These are phyloP conservation scores for Corchorus capsularis DNA, from an alignment of 345 rosid species.

Conservation along the genomic window DNA sequence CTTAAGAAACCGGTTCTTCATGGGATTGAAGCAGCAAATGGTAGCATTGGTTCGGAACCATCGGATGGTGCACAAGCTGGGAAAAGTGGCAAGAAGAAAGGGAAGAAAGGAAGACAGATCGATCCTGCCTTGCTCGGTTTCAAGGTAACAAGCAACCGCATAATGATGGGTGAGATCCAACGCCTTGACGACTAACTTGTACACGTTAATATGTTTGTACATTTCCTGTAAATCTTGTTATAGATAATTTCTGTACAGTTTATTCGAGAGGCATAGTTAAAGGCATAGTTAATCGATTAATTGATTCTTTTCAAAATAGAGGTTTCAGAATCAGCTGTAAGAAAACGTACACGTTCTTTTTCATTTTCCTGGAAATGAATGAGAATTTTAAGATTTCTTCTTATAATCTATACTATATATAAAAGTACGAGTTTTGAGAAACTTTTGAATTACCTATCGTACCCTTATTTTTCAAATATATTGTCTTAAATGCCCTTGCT, in stretches of 20 bases:
- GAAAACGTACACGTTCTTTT: not conserved
- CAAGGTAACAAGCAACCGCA: constrained; percentile 60
- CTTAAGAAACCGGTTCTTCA: constrained; percentile 41
- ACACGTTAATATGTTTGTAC: constrained; percentile 4
- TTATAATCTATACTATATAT: too few relatives aligned
- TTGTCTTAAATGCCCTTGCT: too few relatives aligned
- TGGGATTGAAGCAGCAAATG: constrained; percentile 16
- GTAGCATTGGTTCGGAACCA: constrained; percentile 29
- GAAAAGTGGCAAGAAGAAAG: constrained; percentile 48
- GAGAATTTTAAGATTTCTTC: not conserved
- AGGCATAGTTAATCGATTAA: not conserved
- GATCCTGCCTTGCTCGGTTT: constrained; percentile 64
- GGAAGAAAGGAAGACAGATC: constrained; percentile 59
- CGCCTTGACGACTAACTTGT: constrained; percentile 40
- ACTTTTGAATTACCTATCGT: too few relatives aligned
- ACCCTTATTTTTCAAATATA: too few relatives aligned
- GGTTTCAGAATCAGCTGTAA: not conserved
- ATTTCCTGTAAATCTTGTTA: constrained; percentile 15
- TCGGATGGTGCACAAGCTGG: constrained; percentile 28
- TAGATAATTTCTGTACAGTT: constrained; percentile 24
- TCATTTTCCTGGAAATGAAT: not conserved
- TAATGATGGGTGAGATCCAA: constrained; percentile 66
- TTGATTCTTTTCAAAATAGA: not conserved
- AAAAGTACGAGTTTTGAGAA: too few relatives aligned
- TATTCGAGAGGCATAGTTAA: not conserved